A percentile compares a stretch with the other conserved stretches of the same genome.
phyloP scores from a whole-genome alignment of 352 stramenopile species.

The Globisporangium cederbergense region DNA sequence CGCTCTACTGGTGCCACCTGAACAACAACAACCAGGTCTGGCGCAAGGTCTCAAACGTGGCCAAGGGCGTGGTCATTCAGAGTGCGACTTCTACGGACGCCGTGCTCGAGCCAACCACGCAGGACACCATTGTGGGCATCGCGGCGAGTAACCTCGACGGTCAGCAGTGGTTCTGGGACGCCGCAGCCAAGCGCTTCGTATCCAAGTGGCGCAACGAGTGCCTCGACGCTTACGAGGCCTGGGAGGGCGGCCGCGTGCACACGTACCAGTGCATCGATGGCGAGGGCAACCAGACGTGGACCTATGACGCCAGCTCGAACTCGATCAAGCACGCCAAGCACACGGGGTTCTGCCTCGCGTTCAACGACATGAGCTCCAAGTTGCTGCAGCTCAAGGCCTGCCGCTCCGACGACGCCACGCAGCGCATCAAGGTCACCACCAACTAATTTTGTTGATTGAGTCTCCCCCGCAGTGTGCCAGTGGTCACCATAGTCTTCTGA shows the following conservation, averaged over 20 bases:
- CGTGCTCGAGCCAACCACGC: slow-evolving; percentile 29
- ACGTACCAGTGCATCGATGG: slow-evolving; percentile 44
- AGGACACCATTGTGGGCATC: slow-evolving; percentile 30
- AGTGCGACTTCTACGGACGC: slow-evolving; percentile 21
- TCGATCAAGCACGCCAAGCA: slow-evolving; percentile 50
- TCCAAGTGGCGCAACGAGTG: slow-evolving; percentile 49
- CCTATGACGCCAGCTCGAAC: slow-evolving; percentile 35
- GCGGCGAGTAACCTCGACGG: slow-evolving; percentile 14
- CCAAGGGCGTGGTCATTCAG: slow-evolving; percentile 29
- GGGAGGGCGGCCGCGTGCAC: slow-evolving; percentile 53
- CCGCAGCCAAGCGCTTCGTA: slow-evolving; percentile 30
- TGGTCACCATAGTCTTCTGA: neutral
- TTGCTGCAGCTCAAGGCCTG: slow-evolving; percentile 50
- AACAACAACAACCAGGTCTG: slow-evolving; percentile 65
- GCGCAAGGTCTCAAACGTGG: slow-evolving; percentile 29
- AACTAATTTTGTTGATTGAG: slow-evolving; percentile 12
- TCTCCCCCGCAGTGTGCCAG: neutral
- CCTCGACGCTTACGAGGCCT: slow-evolving; percentile 58
- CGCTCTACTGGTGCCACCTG: slow-evolving; percentile 48
- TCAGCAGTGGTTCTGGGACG: slow-evolving; percentile 53
- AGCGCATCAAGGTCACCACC: slow-evolving; percentile 31
- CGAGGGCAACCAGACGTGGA: slow-evolving; percentile 63
- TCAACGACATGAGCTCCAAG: slow-evolving; percentile 39
- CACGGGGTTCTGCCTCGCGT: slow-evolving; percentile 47
- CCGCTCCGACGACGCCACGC: slow-evolving; percentile 33